A percentile compares a stretch with the other conserved stretches of the same genome.
Conservation (phyloP, 768 basidiomycete genomes). For the Cystobasidium tubakii region DNA sequence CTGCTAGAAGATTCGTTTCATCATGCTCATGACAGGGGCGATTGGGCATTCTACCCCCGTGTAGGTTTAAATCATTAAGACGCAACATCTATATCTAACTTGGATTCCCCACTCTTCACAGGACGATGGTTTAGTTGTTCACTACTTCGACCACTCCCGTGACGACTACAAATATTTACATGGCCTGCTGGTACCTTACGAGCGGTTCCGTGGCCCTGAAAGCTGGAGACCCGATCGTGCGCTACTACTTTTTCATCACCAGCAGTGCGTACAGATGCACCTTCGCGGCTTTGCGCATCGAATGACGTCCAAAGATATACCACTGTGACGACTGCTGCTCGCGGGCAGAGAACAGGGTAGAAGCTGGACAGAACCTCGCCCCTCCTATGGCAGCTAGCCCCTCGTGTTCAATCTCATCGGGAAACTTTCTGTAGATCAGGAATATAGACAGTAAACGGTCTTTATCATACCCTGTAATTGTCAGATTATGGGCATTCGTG, state of each 20-base stretch:
- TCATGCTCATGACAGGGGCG: neutral
- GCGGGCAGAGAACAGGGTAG: too few species aligned
- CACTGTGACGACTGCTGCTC: too few species aligned
- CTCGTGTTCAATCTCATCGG: too few species aligned
- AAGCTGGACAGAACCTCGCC: too few species aligned
- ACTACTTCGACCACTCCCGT: neutral
- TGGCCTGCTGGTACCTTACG: neutral
- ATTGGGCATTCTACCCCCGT: conserved; percentile 5
- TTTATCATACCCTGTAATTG: too few species aligned
- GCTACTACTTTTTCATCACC: conserved; percentile 2
- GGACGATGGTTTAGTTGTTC: neutral
- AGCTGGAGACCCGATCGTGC: neutral
- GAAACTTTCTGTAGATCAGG: too few species aligned
- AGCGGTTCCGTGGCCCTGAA: neutral
- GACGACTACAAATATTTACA: neutral
- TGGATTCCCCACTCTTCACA: neutral
- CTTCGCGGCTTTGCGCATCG: neutral
- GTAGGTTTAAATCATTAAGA: neutral
- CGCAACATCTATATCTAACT: neutral
- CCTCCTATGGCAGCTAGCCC: too few species aligned
- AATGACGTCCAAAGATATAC: neutral
- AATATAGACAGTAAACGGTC: too few species aligned
- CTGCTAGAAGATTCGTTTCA: neutral
- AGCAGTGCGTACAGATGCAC: conserved; percentile 4
- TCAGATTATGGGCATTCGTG: too few species aligned